Percentiles rank a stretch among this genome's conserved stretches.
phyloP scores from a whole-genome alignment of 345 rosid genomes.

The Populus pruinosa region DNA sequence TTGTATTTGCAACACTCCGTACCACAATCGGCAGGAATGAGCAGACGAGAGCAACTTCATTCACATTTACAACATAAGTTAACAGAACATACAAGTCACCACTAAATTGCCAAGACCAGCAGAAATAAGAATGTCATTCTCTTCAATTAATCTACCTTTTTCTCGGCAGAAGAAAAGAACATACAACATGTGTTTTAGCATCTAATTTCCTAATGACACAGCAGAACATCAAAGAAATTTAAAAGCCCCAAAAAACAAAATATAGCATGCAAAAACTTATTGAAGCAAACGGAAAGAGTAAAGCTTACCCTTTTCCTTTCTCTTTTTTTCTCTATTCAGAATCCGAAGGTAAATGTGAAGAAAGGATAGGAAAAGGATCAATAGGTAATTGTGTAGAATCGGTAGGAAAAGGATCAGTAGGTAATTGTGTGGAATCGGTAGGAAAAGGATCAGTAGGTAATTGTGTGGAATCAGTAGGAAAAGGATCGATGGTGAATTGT shows the following conservation, averaged over 20 bases:
- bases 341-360: slow-evolving; percentile 55
- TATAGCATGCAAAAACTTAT: slow-evolving; percentile 24
- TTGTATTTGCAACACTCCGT: not conserved
- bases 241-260: not conserved
- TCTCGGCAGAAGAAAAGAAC: slow-evolving; percentile 28
- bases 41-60: not conserved
- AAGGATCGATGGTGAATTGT: not conserved
- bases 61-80: slow-evolving; percentile 7
- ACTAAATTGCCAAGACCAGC: slow-evolving; percentile 21
- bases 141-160: slow-evolving; percentile 15
- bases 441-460: not conserved
- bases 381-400: not conserved
- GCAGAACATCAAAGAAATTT: slow-evolving; percentile 15
- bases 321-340: slow-evolving; percentile 39
- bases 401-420: not conserved
- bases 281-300: slow-evolving; percentile 10
- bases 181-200: slow-evolving; percentile 11
- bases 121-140: slow-evolving; percentile 33
- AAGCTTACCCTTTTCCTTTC: slow-evolving; percentile 38
- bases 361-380: not conserved
- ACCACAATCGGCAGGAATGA: not conserved
- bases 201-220: slow-evolving; percentile 26
- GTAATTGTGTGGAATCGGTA: not conserved
- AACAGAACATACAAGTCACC: slow-evolving; percentile 6
- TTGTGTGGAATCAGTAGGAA: slow-evolving; percentile 19